These are phyloP conservation scores for Daedaleopsis sinensis DNA, from an alignment of 768 basidiomycete species.

Conservation along the genomic window DNA sequence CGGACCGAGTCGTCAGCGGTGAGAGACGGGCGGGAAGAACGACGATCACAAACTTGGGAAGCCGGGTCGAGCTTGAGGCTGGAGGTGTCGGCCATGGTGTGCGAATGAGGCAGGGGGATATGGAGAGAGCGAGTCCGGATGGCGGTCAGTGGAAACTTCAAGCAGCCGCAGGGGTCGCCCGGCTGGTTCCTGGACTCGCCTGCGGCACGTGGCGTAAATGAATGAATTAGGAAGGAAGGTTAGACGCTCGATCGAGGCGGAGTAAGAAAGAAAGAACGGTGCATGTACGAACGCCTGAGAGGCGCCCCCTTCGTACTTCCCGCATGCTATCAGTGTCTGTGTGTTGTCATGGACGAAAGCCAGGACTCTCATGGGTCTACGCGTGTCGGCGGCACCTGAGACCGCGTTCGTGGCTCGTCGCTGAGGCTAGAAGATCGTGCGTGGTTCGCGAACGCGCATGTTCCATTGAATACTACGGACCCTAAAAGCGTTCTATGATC, in stretches of 20 bases:
- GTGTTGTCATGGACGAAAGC: background rate
- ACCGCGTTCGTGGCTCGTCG: background rate
- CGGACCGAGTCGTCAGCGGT: background rate
- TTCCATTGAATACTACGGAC: constrained; percentile 18
- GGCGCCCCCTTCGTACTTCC: background rate
- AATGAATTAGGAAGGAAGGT: constrained; percentile 4
- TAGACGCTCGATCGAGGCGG: constrained; percentile 17
- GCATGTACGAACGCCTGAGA: constrained; percentile 11
- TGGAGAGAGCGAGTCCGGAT: background rate
- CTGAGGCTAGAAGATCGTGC: constrained; percentile 14
- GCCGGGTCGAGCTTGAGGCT: constrained; percentile 67
- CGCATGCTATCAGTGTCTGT: background rate
- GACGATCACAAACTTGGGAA: constrained; percentile 55
- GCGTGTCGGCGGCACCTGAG: background rate
- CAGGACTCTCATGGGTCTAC: background rate
- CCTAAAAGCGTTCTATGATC: constrained; percentile 14
- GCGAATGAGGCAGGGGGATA: background rate
- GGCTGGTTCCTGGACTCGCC: constrained; percentile 10
- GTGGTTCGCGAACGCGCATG: constrained; percentile 1
- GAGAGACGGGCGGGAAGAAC: constrained; percentile 14
- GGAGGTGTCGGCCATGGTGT: constrained; percentile 44
- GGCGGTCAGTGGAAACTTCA: background rate
- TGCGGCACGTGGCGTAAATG: constrained; percentile 10
- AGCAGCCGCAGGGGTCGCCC: background rate
- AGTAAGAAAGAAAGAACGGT: constrained; percentile 11